Conservation (phyloP, 345 rosid genomes). For the Rhizophora apiculata region DNA sequence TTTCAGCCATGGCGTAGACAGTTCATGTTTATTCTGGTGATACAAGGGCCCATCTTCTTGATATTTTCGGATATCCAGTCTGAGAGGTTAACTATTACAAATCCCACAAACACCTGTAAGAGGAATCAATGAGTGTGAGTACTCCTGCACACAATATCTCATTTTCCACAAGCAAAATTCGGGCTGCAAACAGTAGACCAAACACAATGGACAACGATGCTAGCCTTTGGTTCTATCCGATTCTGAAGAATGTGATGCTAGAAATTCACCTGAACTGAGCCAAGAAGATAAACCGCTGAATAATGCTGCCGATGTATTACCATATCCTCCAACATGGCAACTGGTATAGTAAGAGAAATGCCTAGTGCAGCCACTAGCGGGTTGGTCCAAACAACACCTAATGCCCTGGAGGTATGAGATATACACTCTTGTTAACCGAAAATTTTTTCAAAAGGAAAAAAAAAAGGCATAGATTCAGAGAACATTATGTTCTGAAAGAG, state of each 20-base stretch:
- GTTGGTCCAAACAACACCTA: slow-evolving; percentile 45
- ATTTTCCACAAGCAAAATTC: no score
- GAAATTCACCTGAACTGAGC: slow-evolving; percentile 34
- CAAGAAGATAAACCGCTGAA: slow-evolving; percentile 30
- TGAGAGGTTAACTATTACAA: slow-evolving; percentile 30
- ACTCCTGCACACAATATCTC: not conserved
- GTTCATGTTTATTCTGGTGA: not conserved
- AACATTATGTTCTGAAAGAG: not conserved
- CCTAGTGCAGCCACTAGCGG: slow-evolving; percentile 47
- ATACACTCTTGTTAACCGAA: not conserved
- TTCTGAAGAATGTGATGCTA: not conserved
- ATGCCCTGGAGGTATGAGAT: slow-evolving; percentile 25
- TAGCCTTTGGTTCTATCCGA: no score
- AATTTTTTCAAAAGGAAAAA: not conserved
- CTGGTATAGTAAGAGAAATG: slow-evolving; percentile 38
- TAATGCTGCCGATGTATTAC: slow-evolving; percentile 33
- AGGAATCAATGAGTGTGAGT: not conserved
- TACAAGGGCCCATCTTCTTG: not conserved
- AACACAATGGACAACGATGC: no score
- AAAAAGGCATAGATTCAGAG: not conserved
- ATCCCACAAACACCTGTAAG: slow-evolving; percentile 39
- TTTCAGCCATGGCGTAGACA: not conserved
- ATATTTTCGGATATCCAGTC: slow-evolving; percentile 31
- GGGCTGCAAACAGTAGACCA: no score
- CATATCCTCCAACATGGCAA: slow-evolving; percentile 49